These are phyloP conservation scores for Megacollybia marginata DNA, from an alignment of 768 basidiomycete genomes.

Conservation along the genomic window DNA sequence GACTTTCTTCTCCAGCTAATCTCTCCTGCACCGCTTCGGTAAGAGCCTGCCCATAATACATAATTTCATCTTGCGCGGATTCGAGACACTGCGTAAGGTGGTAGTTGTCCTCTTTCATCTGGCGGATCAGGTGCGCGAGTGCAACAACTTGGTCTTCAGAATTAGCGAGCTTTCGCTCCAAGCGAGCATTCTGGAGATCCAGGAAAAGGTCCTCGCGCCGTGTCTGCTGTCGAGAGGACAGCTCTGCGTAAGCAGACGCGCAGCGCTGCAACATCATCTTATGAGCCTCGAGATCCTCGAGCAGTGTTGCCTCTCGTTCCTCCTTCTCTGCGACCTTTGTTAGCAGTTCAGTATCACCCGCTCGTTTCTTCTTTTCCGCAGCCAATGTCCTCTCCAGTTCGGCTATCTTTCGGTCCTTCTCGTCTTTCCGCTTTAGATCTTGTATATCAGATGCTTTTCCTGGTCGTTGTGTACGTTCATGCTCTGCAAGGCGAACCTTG, in stretches of 20 bases:
- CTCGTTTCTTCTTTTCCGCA: constrained; percentile 41
- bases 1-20: constrained; percentile 4
- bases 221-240: constrained; percentile 31
- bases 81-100: constrained; percentile 29
- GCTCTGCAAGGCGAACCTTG: constrained; percentile 53
- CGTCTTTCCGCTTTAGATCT: constrained; percentile 50
- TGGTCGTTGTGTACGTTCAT: constrained; percentile 44
- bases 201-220: constrained; percentile 25
- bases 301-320: constrained; percentile 34
- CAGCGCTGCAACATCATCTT: constrained; percentile 36
- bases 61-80: constrained; percentile 27
- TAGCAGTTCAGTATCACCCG: constrained; percentile 32
- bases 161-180: constrained; percentile 65
- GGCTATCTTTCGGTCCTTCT: constrained; percentile 44
- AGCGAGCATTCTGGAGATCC: constrained; percentile 38
- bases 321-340: constrained; percentile 27
- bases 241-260: constrained; percentile 47
- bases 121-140: constrained; percentile 54
- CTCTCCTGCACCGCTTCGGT: constrained; percentile 10
- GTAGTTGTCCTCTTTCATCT: constrained; percentile 43
- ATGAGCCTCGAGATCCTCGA: constrained; percentile 45
- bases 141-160: constrained; percentile 62
- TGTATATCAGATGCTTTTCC: constrained; percentile 44
- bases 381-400: constrained; percentile 49
- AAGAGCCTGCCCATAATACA: constrained; percentile 11